Evolutionary conservation across 2,329 filamentous ascomycete species (phyloP).

Genomic region (Akanthomyces muscarius): DNA sequence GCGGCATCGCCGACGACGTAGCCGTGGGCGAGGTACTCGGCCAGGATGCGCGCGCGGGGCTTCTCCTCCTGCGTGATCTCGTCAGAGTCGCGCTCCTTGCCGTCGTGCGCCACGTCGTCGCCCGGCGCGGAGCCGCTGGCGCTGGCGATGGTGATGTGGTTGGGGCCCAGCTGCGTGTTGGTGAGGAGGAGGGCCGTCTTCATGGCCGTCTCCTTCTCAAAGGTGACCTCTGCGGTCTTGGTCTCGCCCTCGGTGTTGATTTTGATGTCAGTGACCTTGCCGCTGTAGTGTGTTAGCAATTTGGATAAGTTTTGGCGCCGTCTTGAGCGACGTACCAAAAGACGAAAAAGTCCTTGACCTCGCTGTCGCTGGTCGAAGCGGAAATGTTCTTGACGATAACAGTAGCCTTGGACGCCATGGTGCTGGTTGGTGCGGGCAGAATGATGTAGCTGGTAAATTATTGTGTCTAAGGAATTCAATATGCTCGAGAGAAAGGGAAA

Average conservation of each 20-base stretch:
- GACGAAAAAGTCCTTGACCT: conserved; percentile 95
- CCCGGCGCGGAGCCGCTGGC: conserved; percentile 60
- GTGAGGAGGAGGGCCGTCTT: conserved; percentile 96
- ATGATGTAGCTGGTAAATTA: neutral
- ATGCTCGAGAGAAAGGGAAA: neutral
- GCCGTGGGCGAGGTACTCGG: conserved; percentile 94
- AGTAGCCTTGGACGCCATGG: conserved; percentile 57
- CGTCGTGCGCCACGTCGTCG: conserved; percentile 55
- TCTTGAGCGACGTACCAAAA: conserved; percentile 63
- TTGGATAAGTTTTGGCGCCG: neutral
- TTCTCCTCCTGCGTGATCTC: conserved; percentile 94
- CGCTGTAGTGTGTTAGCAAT: conserved; percentile 48
- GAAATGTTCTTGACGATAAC: conserved; percentile 91
- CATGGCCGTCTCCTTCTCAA: conserved; percentile 93
- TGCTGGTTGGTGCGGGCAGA: conserved; percentile 25
- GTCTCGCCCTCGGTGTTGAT: conserved; percentile 64
- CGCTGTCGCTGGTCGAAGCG: conserved; percentile 75
- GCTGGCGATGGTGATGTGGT: conserved; percentile 73
- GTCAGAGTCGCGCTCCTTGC: conserved; percentile 56
- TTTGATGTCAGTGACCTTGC: conserved; percentile 83
- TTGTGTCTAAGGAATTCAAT: neutral
- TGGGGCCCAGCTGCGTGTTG: conserved; percentile 88
- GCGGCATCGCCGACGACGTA: conserved; percentile 75
- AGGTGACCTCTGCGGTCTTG: conserved; percentile 87
- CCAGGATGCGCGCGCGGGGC: conserved; percentile 86